These are phyloP conservation scores for Xylaria longipes DNA, from an alignment of 495 filamentous ascomycete genomes.

Conservation along the genomic window DNA sequence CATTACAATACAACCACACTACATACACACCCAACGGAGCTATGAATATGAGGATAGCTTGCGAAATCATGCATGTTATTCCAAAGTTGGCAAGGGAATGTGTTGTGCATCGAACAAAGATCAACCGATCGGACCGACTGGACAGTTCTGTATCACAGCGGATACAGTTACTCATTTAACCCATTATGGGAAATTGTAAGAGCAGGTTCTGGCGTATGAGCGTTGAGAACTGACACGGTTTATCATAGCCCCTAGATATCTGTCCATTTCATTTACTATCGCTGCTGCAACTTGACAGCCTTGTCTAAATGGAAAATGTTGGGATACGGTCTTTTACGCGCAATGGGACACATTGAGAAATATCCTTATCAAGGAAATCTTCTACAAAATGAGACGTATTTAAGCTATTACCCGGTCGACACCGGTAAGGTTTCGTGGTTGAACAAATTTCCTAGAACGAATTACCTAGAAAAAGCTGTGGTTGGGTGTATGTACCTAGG, in stretches of 20 bases:
- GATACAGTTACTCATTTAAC: background rate
- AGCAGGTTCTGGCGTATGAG: background rate
- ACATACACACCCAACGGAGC: background rate
- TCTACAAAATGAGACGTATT: background rate
- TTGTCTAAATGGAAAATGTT: background rate
- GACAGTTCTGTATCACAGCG: background rate
- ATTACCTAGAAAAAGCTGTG: background rate
- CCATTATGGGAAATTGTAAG: background rate
- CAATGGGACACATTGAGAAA: no score
- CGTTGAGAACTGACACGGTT: background rate
- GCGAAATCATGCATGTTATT: background rate
- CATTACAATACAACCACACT: background rate
- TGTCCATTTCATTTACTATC: no score
- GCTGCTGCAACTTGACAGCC: background rate
- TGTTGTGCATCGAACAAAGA: background rate
- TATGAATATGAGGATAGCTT: background rate
- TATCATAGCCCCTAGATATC: background rate
- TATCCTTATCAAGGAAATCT: no score
- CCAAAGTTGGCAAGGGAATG: slow-evolving; percentile 6
- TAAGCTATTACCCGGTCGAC: background rate
- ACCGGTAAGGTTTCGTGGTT: background rate
- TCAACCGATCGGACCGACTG: slow-evolving; percentile 21
- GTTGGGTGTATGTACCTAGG: background rate
- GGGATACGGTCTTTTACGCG: background rate
- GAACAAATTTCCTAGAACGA: background rate